Conservation (phyloP, 208 protist species). For the Leishmania braziliensis region DNA sequence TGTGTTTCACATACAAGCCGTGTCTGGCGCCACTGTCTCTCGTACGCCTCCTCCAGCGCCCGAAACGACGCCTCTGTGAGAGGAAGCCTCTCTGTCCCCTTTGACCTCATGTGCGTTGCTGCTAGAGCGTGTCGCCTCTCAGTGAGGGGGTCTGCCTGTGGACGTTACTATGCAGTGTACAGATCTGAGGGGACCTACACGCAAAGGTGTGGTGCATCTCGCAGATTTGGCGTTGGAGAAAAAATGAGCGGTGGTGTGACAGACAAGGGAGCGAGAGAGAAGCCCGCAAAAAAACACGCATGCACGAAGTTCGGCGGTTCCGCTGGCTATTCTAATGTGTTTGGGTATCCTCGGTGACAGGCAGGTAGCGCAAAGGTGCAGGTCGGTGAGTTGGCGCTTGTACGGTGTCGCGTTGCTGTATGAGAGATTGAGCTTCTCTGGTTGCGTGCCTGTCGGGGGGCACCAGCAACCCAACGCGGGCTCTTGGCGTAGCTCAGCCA, state of each 20-base stretch:
- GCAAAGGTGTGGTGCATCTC: neutral
- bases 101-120: neutral
- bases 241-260: neutral
- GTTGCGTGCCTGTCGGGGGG: neutral
- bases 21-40: constrained; percentile 9
- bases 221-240: neutral
- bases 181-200: neutral
- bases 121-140: too few species aligned
- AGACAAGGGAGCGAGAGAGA: neutral
- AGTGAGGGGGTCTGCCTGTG: neutral
- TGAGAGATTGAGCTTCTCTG: neutral
- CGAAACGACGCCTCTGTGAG: constrained; percentile 23
- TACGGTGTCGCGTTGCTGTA: neutral
- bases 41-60: constrained; percentile 26
- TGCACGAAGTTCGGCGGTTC: neutral
- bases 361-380: too few species aligned
- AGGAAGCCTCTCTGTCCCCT: constrained; percentile 9
- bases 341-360: neutral
- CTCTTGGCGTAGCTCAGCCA: neutral
- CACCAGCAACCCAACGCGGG: too few species aligned
- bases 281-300: neutral
- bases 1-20: neutral
- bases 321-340: neutral
- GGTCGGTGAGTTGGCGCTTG: neutral
- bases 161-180: neutral